phyloP scores from a whole-genome alignment of 768 basidiomycete genomes.

The Rhodotorula paludigena region DNA sequence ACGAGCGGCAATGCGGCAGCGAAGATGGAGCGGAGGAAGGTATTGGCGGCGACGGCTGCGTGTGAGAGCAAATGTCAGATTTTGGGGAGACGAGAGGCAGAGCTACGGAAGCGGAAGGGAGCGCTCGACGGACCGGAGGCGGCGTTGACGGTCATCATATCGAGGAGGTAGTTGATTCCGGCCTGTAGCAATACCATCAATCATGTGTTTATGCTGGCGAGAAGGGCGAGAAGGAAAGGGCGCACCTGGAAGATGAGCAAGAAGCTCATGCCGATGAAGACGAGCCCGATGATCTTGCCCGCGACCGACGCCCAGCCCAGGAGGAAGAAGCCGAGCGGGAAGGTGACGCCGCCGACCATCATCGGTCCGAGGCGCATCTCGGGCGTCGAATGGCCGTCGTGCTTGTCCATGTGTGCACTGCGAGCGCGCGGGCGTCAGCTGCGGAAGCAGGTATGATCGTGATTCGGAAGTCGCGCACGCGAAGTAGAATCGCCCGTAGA shows the following conservation, averaged over 20 bases:
- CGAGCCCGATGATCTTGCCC: constrained; percentile 45
- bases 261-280: constrained; percentile 46
- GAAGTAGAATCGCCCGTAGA: constrained; percentile 39
- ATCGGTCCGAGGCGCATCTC: constrained; percentile 47
- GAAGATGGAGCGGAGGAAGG: constrained; percentile 18
- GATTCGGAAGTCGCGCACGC: too few relatives aligned
- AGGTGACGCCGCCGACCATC: constrained; percentile 46
- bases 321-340: constrained; percentile 44
- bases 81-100: neutral
- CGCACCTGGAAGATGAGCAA: constrained; percentile 46
- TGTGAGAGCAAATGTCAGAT: constrained; percentile 41
- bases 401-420: too few relatives aligned
- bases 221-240: neutral
- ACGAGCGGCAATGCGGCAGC: constrained; percentile 44
- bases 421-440: too few relatives aligned
- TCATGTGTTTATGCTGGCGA: too few relatives aligned
- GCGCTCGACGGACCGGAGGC: too few relatives aligned
- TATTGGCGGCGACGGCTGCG: constrained; percentile 32
- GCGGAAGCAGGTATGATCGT: too few relatives aligned
- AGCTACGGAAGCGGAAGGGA: too few relatives aligned
- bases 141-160: too few relatives aligned
- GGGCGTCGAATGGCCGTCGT: constrained; percentile 43
- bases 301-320: constrained; percentile 44
- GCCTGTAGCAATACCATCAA: neutral
- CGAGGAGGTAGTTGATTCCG: neutral